Base-by-base conservation (phyloP, 164 flowering plant species). In the Akebia trifoliata region DNA sequence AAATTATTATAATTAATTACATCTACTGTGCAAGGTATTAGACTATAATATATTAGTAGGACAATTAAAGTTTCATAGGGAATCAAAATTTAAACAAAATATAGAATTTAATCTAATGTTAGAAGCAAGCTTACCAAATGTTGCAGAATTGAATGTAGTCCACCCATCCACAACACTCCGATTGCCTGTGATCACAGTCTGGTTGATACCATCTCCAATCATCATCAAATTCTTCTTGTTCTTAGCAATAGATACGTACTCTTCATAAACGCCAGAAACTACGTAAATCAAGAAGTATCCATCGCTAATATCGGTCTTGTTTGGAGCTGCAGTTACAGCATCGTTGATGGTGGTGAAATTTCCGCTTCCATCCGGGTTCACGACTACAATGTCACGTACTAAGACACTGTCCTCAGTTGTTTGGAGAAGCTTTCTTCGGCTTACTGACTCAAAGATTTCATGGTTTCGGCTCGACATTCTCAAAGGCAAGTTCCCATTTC, bases 181-280 rank as follows among this genome's bases (percentile, higher is more conserved):
- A 15, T 68, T 61, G 4, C 74, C 74, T 9, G 78, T 70, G 50
- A 74, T 70, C n/a, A 70, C 48, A n/a, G 74, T 74, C 59, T 52
- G 37, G 30, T 68, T 68, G 20, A 71, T 65, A 0, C 74, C 78
- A 35, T 50, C 72, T 24, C 78, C 78, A 21, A 74, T 43, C 61
- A 74, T 70, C 74, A 70, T 70, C 48, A 74, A 7, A 29, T 67
- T 61, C 58, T 11, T 61, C 62, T 67, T 64, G 54, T 57, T 70
- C 48, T 56, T 70, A 4, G 38, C 55, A 26, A 74, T 64, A 12
- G 37, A 4, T 0, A 74, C 74, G 37, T 70, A 70, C 57, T 70
- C 77, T 25, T 66, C 61, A 45, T 74, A 74, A 6, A 74, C 66
- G 4, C 77, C 77, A 17, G 71, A 54, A 3, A 25, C 58, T 4